Evolutionary conservation across 306 rosid species (phyloP).

Genomic region (Biancaea sappan): DNA sequence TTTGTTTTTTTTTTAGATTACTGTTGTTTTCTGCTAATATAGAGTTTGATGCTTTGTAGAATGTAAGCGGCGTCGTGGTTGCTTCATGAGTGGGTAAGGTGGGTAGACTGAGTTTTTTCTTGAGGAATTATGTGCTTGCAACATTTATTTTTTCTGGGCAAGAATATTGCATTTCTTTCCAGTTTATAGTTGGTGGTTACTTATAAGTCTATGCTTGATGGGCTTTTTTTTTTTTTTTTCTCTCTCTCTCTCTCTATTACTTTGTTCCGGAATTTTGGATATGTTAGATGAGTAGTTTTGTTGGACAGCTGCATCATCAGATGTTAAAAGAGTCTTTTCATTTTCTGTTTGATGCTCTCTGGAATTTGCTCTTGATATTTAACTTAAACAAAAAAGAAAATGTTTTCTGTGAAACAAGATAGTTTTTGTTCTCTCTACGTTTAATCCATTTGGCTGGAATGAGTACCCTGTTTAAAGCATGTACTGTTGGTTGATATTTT

Average conservation of each 20-base stretch:
- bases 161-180: background rate
- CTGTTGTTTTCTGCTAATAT: background rate
- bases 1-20: background rate
- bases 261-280: background rate
- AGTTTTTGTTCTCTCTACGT: background rate
- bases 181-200: too few species aligned
- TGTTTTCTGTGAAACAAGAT: background rate
- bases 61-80: background rate
- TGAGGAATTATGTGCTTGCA: background rate
- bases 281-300: background rate
- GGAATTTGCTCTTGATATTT: background rate
- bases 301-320: background rate
- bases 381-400: background rate
- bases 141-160: background rate
- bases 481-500: background rate
- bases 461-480: background rate
- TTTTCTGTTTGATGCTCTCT: background rate
- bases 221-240: background rate
- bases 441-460: background rate
- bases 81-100: background rate
- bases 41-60: background rate
- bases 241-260: too few species aligned
- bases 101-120: background rate
- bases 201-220: too few species aligned
- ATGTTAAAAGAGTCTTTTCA: background rate